phyloP scores from a whole-genome alignment of 345 rosid species.

The Laguncularia racemosa region DNA sequence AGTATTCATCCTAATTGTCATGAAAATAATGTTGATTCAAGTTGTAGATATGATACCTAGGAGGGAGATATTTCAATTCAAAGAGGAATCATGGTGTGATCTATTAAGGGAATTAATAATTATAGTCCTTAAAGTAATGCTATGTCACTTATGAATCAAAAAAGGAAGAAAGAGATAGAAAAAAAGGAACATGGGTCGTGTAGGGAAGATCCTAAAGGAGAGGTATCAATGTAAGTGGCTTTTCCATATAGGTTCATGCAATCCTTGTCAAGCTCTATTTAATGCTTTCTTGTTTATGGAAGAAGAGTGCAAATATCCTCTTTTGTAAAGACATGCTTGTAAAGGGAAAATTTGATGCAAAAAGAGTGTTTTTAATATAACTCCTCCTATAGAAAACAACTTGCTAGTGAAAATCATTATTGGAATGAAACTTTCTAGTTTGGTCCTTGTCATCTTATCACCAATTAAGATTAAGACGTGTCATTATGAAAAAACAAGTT shows the following conservation, averaged over 20 bases:
- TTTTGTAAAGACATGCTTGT: slow-evolving; percentile 74
- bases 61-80: too few relatives aligned
- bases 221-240: slow-evolving; percentile 41
- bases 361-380: slow-evolving; percentile 72
- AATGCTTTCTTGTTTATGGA: slow-evolving; percentile 82
- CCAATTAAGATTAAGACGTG: slow-evolving; percentile 73
- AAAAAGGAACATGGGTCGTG: slow-evolving; percentile 19
- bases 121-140: slow-evolving; percentile 22
- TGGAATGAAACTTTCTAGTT: slow-evolving; percentile 70
- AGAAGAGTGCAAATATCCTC: slow-evolving; percentile 60
- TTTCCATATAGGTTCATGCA: slow-evolving; percentile 85
- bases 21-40: too few relatives aligned
- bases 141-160: slow-evolving; percentile 25
- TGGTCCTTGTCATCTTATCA: slow-evolving; percentile 63
- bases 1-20: too few relatives aligned
- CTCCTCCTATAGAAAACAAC: slow-evolving; percentile 48
- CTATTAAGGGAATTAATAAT: slow-evolving; percentile 8
- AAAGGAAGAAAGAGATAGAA: slow-evolving; percentile 28
- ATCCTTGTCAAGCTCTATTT: slow-evolving; percentile 63
- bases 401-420: slow-evolving; percentile 62
- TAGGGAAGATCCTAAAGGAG: slow-evolving; percentile 19
- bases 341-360: slow-evolving; percentile 65
- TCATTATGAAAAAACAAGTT: slow-evolving; percentile 65
- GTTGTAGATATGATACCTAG: too few relatives aligned
- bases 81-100: too few relatives aligned